Conservation (phyloP, 2,329 filamentous ascomycete species). For the Phoma herbarum region DNA sequence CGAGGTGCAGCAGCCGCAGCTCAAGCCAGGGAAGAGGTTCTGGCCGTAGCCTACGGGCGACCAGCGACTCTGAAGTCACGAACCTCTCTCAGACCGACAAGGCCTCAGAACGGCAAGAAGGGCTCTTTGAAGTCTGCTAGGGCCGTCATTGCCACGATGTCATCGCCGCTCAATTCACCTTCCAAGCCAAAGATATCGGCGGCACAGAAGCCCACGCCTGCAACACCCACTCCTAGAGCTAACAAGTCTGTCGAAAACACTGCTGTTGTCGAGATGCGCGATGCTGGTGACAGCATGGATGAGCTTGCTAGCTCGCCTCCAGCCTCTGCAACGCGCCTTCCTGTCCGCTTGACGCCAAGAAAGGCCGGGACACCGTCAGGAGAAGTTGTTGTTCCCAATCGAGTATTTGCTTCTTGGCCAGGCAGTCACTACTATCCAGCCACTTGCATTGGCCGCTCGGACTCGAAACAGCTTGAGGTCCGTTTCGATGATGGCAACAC, state of each 20-base stretch:
- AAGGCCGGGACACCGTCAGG: conserved; percentile 1
- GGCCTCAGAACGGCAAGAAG: conserved; percentile 32
- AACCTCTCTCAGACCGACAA: conserved; percentile 25
- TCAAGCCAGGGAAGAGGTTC: conserved; percentile 29
- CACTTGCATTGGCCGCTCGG: conserved; percentile 61
- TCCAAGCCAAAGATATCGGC: conserved; percentile 16
- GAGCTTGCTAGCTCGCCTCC: conserved; percentile 35
- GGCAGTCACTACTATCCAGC: conserved; percentile 67
- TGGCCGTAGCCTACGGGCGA: conserved; percentile 24
- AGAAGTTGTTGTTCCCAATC: conserved; percentile 56
- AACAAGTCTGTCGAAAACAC: neutral
- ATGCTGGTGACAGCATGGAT: conserved; percentile 27
- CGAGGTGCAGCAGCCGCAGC: conserved; percentile 46
- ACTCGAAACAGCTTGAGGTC: conserved; percentile 55
- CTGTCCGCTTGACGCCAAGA: conserved; percentile 20
- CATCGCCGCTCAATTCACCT: conserved; percentile 31
- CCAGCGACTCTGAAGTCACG: conserved; percentile 38
- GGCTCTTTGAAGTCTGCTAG: conserved; percentile 41
- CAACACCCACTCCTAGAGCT: conserved; percentile 22
- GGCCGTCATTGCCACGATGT: conserved; percentile 32
- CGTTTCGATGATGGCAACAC: conserved; percentile 59
- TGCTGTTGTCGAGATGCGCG: conserved; percentile 34
- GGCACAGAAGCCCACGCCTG: conserved; percentile 20
- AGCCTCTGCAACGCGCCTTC: conserved; percentile 26
- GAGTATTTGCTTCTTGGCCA: conserved; percentile 68